A percentile compares a stretch with the other conserved stretches of the same genome.
Conservation (phyloP, 345 rosid genomes). For the Psidium guajava region DNA sequence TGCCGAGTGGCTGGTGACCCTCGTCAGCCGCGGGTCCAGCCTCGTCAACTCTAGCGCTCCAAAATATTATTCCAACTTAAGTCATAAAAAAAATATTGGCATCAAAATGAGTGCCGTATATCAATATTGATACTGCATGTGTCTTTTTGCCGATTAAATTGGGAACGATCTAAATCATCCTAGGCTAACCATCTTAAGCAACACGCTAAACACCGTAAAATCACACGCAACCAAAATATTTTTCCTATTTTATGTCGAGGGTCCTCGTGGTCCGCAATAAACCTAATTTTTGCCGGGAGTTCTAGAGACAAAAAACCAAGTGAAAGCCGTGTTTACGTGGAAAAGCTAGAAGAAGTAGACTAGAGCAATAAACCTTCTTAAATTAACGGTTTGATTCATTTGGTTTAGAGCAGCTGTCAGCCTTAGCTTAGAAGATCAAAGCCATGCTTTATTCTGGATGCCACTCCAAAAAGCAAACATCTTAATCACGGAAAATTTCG, state of each 20-base stretch:
- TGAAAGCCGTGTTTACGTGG: background rate
- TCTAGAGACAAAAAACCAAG: background rate
- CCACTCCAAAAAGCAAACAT: background rate
- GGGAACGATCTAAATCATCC: too few relatives aligned
- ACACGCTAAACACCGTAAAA: background rate
- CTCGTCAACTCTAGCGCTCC: too few relatives aligned
- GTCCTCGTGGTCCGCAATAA: background rate
- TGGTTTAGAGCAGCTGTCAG: background rate
- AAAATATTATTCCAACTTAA: too few relatives aligned
- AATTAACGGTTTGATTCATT: background rate
- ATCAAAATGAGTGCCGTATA: too few relatives aligned
- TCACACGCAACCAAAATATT: background rate
- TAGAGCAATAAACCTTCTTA: background rate
- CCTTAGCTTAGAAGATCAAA: background rate
- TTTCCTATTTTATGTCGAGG: background rate
- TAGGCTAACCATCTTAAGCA: background rate
- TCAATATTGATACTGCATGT: too few relatives aligned
- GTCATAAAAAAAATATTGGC: too few relatives aligned
- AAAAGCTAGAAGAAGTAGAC: background rate
- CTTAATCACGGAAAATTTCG: background rate
- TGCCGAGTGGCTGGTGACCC: too few relatives aligned
- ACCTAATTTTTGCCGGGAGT: background rate
- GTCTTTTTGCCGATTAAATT: too few relatives aligned
- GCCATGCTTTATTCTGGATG: background rate
- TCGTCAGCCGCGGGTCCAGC: too few relatives aligned